A percentile compares a stretch with the other conserved stretches of the same genome.
Evolutionary conservation across 371 early-diverging fungal species (phyloP).

Genomic region (Blakeslea trispora): DNA sequence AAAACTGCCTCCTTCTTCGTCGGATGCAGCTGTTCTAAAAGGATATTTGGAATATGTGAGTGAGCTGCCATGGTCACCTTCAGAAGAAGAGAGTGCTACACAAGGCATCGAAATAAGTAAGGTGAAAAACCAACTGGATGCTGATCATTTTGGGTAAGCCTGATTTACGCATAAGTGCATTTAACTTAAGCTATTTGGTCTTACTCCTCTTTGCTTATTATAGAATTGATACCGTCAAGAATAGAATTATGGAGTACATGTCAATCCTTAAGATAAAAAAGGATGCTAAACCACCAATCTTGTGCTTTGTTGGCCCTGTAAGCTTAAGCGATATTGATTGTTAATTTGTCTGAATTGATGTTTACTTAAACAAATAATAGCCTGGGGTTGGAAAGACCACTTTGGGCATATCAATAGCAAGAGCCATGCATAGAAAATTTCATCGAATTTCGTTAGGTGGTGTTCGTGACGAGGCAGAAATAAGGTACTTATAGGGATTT

Average conservation of each 20-base stretch:
- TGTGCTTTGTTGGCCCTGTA: constrained; percentile 77
- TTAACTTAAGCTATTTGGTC: neutral
- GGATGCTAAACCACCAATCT: constrained; percentile 75
- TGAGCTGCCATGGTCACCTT: constrained; percentile 73
- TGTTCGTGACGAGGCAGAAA: constrained; percentile 88
- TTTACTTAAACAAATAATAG: constrained; percentile 6
- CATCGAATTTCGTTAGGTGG: constrained; percentile 86
- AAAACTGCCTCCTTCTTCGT: constrained; percentile 68
- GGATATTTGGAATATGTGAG: constrained; percentile 77
- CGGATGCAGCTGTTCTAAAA: constrained; percentile 79
- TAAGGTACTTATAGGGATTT: constrained; percentile 51
- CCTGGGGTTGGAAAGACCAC: constrained; percentile 88
- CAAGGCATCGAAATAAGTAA: constrained; percentile 57
- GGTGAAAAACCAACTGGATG: constrained; percentile 68
- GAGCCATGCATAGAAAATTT: constrained; percentile 78
- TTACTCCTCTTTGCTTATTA: neutral
- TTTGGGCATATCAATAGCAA: constrained; percentile 76
- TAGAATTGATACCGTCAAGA: constrained; percentile 77
- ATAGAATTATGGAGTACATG: constrained; percentile 79
- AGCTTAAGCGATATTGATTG: neutral
- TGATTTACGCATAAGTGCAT: neutral
- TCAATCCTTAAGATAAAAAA: constrained; percentile 78
- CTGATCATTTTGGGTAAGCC: constrained; percentile 75
- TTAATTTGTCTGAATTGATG: neutral
- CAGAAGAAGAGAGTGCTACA: constrained; percentile 28